Conservation (phyloP, 2,329 filamentous ascomycete genomes). For the Fusarium cicatricum region DNA sequence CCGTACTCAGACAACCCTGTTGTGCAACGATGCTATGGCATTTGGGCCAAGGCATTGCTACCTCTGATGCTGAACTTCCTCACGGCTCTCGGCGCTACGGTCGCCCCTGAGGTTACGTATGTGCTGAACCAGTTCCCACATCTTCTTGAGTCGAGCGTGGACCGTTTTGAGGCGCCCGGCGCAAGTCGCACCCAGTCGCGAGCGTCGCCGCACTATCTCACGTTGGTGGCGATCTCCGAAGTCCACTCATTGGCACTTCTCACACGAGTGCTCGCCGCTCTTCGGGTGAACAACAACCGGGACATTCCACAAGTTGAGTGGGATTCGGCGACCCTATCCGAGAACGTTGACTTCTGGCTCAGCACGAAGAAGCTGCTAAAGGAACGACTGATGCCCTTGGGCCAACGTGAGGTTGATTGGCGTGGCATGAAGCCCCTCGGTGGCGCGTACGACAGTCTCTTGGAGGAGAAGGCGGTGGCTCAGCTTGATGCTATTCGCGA, state of each 20-base stretch:
- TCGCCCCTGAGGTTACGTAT: conserved; percentile 83
- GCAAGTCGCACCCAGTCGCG: conserved; percentile 60
- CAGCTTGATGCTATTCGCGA: conserved; percentile 70
- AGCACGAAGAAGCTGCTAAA: conserved; percentile 73
- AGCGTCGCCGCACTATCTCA: conserved; percentile 69
- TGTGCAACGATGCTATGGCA: conserved; percentile 78
- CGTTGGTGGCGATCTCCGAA: conserved; percentile 77
- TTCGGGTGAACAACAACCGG: conserved; percentile 71
- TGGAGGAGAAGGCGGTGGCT: conserved; percentile 79
- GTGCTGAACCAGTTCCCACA: conserved; percentile 91
- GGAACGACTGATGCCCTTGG: conserved; percentile 77
- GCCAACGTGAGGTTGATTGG: conserved; percentile 75
- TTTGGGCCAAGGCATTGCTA: conserved; percentile 89
- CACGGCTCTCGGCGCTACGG: conserved; percentile 78
- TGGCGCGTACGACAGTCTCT: conserved; percentile 62
- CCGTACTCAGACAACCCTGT: conserved; percentile 79
- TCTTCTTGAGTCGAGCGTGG: conserved; percentile 76
- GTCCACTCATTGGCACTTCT: conserved; percentile 81
- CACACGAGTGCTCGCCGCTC: conserved; percentile 73
- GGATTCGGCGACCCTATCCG: conserved; percentile 75
- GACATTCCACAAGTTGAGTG: conserved; percentile 79
- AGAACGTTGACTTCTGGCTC: conserved; percentile 86
- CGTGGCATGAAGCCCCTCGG: conserved; percentile 51
- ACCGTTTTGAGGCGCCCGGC: conserved; percentile 72
- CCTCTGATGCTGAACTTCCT: conserved; percentile 91